Percentiles rank a stretch among this genome's conserved stretches.
Evolutionary conservation across 306 rosid species (phyloP).

Genomic region (Mimosa bimucronata): DNA sequence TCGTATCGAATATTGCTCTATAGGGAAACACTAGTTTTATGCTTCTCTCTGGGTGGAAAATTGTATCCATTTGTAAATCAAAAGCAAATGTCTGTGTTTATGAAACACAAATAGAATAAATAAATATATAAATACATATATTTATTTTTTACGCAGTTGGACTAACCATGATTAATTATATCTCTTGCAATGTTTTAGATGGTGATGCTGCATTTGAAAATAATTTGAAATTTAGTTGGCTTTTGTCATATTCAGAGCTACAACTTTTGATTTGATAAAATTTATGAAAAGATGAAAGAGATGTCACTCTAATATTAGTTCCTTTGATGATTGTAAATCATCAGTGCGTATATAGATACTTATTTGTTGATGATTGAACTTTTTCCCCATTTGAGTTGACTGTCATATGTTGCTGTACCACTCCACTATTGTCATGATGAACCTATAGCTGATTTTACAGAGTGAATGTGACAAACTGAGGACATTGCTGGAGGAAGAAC

Average conservation of each 20-base stretch:
- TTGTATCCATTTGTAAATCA: neutral
- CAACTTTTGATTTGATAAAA: too few relatives aligned
- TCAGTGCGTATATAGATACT: neutral
- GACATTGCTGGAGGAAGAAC: constrained; percentile 12
- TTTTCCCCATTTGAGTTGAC: neutral
- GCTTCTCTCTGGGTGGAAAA: neutral
- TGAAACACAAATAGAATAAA: neutral
- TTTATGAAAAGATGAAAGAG: too few relatives aligned
- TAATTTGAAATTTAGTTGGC: neutral
- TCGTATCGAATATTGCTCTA: neutral
- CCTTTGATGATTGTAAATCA: neutral
- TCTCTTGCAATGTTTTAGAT: neutral
- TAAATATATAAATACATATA: neutral
- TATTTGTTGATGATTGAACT: neutral
- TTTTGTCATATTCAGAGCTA: neutral
- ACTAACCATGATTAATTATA: neutral
- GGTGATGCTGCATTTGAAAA: neutral
- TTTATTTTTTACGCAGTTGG: neutral
- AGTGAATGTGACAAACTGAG: neutral
- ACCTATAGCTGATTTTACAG: neutral
- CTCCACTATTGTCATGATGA: neutral
- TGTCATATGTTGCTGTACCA: neutral
- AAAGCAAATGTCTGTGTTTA: neutral
- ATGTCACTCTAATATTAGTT: neutral
- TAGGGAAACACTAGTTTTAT: neutral